phyloP scores from a whole-genome alignment of 805 yeast species.

The Hanseniaspora clermontiae region DNA sequence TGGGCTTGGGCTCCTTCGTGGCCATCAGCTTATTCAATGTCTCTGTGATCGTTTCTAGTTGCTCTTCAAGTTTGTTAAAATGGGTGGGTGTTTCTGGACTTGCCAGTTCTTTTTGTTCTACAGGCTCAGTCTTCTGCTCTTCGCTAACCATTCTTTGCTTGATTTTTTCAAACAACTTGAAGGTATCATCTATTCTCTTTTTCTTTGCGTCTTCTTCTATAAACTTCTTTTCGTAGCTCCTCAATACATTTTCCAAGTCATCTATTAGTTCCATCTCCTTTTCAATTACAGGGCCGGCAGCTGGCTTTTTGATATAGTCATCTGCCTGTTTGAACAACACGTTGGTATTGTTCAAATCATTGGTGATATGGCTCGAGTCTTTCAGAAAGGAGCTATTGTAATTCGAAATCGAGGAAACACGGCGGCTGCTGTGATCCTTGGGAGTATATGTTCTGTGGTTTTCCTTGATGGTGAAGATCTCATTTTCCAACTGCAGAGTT shows the following conservation, averaged over 20 bases:
- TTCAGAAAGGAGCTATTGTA: background rate
- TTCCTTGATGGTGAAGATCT: background rate
- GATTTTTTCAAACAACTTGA: slow-evolving; percentile 1
- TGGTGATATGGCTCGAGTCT: background rate
- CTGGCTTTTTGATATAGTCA: background rate
- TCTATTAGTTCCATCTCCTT: background rate
- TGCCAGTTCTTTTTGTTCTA: background rate
- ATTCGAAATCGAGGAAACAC: background rate
- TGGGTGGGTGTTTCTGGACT: background rate
- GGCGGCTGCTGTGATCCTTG: background rate
- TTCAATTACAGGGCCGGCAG: background rate
- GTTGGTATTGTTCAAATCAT: background rate
- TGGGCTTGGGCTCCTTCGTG: background rate
- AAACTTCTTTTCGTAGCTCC: background rate
- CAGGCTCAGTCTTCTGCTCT: background rate
- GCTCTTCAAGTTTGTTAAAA: background rate
- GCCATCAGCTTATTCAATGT: slow-evolving; percentile 3
- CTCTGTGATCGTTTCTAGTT: background rate
- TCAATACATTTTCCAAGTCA: slow-evolving; percentile 1
- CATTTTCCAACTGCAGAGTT: background rate
- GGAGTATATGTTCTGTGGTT: background rate
- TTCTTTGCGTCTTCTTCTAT: slow-evolving; percentile 9
- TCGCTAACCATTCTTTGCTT: background rate
- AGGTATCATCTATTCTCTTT: background rate
- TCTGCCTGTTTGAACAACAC: background rate